phyloP scores from a whole-genome alignment of 208 protist species.

The Borovskyia barvae region DNA sequence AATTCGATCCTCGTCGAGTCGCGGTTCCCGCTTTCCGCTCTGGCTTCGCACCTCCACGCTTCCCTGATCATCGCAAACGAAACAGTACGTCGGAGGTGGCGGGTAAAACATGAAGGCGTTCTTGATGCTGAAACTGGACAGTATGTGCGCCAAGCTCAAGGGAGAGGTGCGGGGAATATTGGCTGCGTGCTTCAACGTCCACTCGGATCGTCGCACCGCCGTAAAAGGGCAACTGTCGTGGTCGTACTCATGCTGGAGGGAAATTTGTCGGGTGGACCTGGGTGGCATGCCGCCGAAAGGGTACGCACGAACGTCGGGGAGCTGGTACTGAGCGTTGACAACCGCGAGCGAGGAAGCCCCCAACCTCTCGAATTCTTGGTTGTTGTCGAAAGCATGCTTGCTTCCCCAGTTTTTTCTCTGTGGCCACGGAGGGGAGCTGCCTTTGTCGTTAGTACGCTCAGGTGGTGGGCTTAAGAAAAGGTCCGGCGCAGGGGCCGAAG shows the following conservation, averaged over 20 bases:
- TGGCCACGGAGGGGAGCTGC: no score
- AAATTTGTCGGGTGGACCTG: neutral
- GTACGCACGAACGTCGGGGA: no score
- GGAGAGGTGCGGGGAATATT: conserved; percentile 20
- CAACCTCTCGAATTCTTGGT: no score
- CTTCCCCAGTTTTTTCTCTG: no score
- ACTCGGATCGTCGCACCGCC: conserved; percentile 26
- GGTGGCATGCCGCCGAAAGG: neutral
- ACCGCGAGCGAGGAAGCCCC: no score
- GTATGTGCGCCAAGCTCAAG: conserved; percentile 17
- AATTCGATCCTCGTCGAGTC: conserved; percentile 23
- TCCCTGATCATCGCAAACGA: conserved; percentile 21
- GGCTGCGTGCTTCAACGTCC: conserved; percentile 16
- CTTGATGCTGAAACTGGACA: conserved; percentile 44
- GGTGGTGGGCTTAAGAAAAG: no score
- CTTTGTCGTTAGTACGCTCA: no score
- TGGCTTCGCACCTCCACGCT: conserved; percentile 16
- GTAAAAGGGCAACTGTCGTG: conserved; percentile 42
- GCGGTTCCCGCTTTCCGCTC: conserved; percentile 6
- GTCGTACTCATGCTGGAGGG: conserved; percentile 33
- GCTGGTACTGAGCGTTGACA: no score
- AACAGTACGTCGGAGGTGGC: conserved; percentile 38
- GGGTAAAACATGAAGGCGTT: conserved; percentile 59
- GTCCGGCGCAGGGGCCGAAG: no score
- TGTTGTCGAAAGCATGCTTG: no score